These are phyloP conservation scores for Raffaelea arxii DNA, from an alignment of 2,329 filamentous ascomycete species.

Conservation along the genomic window DNA sequence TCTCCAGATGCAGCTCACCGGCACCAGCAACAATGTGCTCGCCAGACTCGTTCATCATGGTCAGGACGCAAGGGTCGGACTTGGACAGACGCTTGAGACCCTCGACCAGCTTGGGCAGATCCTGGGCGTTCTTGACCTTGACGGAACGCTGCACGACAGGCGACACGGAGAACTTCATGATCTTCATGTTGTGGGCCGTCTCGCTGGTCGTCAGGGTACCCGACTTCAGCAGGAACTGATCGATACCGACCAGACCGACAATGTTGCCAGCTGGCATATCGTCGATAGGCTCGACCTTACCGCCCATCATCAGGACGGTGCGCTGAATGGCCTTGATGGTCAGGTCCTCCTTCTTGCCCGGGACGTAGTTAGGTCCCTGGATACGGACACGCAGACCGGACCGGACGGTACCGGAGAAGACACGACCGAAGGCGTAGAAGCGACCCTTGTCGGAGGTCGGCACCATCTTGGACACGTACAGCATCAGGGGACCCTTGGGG, in stretches of 20 bases:
- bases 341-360: slow-evolving; percentile 97
- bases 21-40: slow-evolving; percentile 99
- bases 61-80: slow-evolving; percentile 97
- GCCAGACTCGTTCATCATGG: slow-evolving; percentile 79
- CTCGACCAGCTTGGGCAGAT: slow-evolving; percentile 98
- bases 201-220: slow-evolving; percentile 97
- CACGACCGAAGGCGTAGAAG: slow-evolving; percentile 99
- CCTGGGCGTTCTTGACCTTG: slow-evolving; percentile 99
- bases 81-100: slow-evolving; percentile 99
- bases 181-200: slow-evolving; percentile 98
- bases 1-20: slow-evolving; percentile 98
- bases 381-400: slow-evolving; percentile 99
- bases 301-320: slow-evolving; percentile 99
- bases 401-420: slow-evolving; percentile 96
- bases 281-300: slow-evolving; percentile 94
- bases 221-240: slow-evolving; percentile 99
- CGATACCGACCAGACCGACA: slow-evolving; percentile 96
- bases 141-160: slow-evolving; percentile 98
- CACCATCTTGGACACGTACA: slow-evolving; percentile 99
- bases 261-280: slow-evolving; percentile 99
- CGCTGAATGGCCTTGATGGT: slow-evolving; percentile 99
- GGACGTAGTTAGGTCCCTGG: slow-evolving; percentile 97
- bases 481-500: slow-evolving; percentile 95
- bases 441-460: slow-evolving; percentile 98
- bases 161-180: slow-evolving; percentile 99